phyloP scores from a whole-genome alignment of 495 filamentous ascomycete genomes.

The Bacidia gigantensis region DNA sequence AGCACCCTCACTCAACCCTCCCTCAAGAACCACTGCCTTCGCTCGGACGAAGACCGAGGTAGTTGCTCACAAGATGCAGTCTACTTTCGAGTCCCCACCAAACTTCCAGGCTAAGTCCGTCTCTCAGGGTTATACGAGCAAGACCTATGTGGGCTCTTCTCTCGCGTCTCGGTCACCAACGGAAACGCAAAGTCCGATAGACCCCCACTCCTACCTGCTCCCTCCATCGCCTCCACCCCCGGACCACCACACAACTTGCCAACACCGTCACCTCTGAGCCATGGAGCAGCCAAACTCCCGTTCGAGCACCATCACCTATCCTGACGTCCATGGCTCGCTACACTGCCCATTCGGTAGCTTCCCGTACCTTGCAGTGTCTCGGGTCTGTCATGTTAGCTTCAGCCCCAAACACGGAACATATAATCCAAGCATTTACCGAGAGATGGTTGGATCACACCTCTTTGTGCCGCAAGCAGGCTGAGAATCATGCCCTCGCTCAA shows the following conservation, averaged over 20 bases:
- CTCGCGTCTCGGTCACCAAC: not conserved
- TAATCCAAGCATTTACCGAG: not conserved
- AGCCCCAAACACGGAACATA: not conserved
- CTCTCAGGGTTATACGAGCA: no score
- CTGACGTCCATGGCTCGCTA: not conserved
- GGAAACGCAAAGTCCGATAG: not conserved
- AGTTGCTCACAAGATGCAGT: no score
- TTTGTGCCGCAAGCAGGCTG: not conserved
- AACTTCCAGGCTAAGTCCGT: no score
- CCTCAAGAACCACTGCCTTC: no score
- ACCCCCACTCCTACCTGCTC: not conserved
- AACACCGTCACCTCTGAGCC: not conserved
- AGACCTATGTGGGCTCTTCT: not conserved
- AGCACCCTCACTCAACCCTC: no score
- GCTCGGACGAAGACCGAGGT: no score
- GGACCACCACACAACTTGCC: no score
- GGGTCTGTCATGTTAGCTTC: not conserved
- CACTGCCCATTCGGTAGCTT: not conserved
- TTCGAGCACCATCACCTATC: not conserved
- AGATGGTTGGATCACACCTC: not conserved
- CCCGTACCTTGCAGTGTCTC: slow-evolving; percentile 2
- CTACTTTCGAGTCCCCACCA: no score
- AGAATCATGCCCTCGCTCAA: no score
- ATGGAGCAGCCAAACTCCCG: not conserved
- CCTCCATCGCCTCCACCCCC: not conserved